A percentile compares a stretch with the other conserved stretches of the same genome.
Evolutionary conservation across 768 basidiomycete genomes (phyloP).

Genomic region (Amanita muscaria): DNA sequence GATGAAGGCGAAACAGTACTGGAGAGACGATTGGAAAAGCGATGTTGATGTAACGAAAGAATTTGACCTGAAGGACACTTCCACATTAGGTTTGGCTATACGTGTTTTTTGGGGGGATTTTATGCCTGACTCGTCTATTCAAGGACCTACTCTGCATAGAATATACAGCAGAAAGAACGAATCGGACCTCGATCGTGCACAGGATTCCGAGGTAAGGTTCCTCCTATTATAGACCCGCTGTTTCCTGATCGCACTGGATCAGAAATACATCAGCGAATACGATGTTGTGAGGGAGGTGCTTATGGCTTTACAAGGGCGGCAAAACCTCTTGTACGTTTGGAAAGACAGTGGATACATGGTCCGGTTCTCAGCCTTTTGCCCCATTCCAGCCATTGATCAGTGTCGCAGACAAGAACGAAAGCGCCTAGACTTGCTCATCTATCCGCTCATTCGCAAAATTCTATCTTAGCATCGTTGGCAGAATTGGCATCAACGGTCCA

Average conservation of each 20-base stretch:
- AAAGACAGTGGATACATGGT: constrained; percentile 26
- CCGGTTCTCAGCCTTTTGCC: constrained; percentile 1
- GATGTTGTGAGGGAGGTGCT: constrained; percentile 73
- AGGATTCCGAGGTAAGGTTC: constrained; percentile 32
- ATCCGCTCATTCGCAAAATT: constrained; percentile 56
- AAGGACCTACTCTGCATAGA: constrained; percentile 40
- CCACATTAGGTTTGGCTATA: constrained; percentile 49
- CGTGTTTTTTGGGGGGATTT: background rate
- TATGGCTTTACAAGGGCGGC: constrained; percentile 65
- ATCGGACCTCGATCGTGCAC: constrained; percentile 23
- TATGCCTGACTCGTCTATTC: background rate
- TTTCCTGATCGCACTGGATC: background rate
- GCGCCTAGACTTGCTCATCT: constrained; percentile 60
- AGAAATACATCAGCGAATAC: constrained; percentile 68
- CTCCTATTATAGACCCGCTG: background rate
- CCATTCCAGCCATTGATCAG: background rate
- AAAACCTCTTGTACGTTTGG: constrained; percentile 46
- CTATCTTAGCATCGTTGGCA: constrained; percentile 53
- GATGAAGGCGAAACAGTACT: constrained; percentile 60
- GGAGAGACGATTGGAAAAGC: constrained; percentile 58
- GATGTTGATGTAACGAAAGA: constrained; percentile 30
- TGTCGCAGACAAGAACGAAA: constrained; percentile 34
- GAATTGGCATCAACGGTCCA: constrained; percentile 50
- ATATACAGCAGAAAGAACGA: constrained; percentile 24
- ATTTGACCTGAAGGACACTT: constrained; percentile 64